Base-by-base conservation (phyloP, 2,329 filamentous ascomycete species). In the Claviceps quebecensis region DNA sequence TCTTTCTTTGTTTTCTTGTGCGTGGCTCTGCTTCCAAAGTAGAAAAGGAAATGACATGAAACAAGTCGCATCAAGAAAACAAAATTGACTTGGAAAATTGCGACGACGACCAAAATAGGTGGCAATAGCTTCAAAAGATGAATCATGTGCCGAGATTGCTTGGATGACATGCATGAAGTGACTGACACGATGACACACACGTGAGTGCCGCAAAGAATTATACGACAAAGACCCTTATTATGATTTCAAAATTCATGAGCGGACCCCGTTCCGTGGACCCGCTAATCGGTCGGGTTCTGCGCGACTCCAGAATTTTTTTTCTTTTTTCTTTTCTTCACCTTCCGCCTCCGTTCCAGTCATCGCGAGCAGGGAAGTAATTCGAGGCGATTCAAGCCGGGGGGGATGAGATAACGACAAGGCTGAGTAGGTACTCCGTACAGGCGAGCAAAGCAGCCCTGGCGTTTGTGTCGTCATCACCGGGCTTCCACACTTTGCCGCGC, bases 191-290 rank as follows among this genome's bases (percentile, higher is more conserved):
- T 34, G 29, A 34, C 29, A 34, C 26, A 29, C 44, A 29, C 44
- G 14, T 16, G 16, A 45, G n/a, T n/a, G 29, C 43, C 43, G 3
- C 43, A 26, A 34, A 34, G 9, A 34, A 34, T 9, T 14, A 19
- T 40, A 40, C 16, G 38, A 40, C 38, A 16, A 34, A 40, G 52
- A 53, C 47, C 54, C 48, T 50, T 50, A 50, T 26, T 26, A 26
- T 52, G 54, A 55, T 50, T 52, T 47, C 19, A 19, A 19, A 19
- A 19, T 19, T 19, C 49, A 55, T 52, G 14, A 45, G 29, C 29
- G 29, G 29, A 34, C 29, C 29, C 40, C 45, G 36, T 40, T 49
- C 45, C 16, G 8, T 5, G 22, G 51, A 45, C 45, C 53, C 53
- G 45, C 53, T 44, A 22, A 47, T 45, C 44, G 40, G 40, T 40